A percentile compares a stretch with the other conserved stretches of the same genome.
phyloP scores from a whole-genome alignment of 768 basidiomycete genomes.

The Suillus lakei region DNA sequence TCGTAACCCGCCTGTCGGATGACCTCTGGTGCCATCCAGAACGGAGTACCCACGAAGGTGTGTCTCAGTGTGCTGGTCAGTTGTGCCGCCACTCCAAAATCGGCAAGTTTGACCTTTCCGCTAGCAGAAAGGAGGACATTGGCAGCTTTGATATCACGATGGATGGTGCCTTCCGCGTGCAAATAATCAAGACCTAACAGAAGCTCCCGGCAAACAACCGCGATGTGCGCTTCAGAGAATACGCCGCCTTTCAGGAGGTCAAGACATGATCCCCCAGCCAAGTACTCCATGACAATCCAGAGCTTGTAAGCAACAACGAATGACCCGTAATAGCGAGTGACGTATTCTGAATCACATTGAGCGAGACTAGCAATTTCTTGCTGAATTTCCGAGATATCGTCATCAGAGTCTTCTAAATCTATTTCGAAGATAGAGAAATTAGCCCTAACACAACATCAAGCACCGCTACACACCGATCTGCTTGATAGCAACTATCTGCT shows the following conservation, averaged over 20 bases:
- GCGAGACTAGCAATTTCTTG: conserved; percentile 97
- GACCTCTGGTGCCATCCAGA: conserved; percentile 99
- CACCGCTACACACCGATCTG: conserved; percentile 79
- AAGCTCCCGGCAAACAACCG: conserved; percentile 92
- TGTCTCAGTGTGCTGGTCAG: conserved; percentile 93
- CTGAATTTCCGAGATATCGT: conserved; percentile 98
- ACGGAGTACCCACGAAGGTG: conserved; percentile 97
- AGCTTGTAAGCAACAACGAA: conserved; percentile 97
- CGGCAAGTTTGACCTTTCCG: conserved; percentile 96
- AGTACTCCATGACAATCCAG: conserved; percentile 99
- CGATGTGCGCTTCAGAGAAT: conserved; percentile 93
- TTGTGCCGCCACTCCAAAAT: conserved; percentile 98
- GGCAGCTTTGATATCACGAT: conserved; percentile 98
- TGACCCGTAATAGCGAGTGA: conserved; percentile 95
- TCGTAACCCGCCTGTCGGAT: conserved; percentile 98
- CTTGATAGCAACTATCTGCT: conserved; percentile 96
- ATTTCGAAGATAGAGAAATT: conserved; percentile 11
- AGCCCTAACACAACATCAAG: conserved; percentile 14
- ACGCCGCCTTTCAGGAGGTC: conserved; percentile 92
- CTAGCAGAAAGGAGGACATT: conserved; percentile 90
- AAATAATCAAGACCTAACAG: conserved; percentile 93
- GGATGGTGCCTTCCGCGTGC: conserved; percentile 95
- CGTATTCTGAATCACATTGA: conserved; percentile 94
- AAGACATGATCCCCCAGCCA: conserved; percentile 97
- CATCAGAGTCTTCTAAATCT: conserved; percentile 98